Evolutionary conservation across 2,329 filamentous ascomycete genomes (phyloP).

Genomic region (Exserohilum rostratum): DNA sequence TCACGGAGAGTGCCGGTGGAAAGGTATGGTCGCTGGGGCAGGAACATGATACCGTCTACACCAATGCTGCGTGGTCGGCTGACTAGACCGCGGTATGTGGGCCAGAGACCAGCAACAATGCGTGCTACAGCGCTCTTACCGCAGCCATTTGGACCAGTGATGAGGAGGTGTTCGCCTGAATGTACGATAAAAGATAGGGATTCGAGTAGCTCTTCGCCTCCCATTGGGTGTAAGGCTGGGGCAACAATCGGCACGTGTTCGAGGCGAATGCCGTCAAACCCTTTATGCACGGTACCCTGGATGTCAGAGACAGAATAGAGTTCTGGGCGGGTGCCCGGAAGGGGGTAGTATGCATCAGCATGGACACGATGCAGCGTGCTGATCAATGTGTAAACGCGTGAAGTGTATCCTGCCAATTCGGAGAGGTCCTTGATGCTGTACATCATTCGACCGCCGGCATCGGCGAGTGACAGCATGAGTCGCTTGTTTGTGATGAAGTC

Average conservation of each 20-base stretch:
- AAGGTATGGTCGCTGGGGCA: conserved; percentile 91
- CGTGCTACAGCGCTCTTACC: conserved; percentile 90
- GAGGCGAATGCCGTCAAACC: conserved; percentile 91
- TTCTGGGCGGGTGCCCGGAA: conserved; percentile 71
- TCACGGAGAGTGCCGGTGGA: conserved; percentile 91
- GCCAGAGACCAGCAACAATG: conserved; percentile 91
- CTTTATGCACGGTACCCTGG: conserved; percentile 91
- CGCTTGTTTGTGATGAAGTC: conserved; percentile 99
- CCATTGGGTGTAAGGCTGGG: conserved; percentile 83
- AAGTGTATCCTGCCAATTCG: conserved; percentile 94
- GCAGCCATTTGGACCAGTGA: conserved; percentile 92
- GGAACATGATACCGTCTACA: conserved; percentile 95
- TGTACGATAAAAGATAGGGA: conserved; percentile 88
- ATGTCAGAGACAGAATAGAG: conserved; percentile 88
- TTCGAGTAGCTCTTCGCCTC: conserved; percentile 89
- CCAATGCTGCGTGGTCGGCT: conserved; percentile 81
- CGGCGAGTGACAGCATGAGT: conserved; percentile 94
- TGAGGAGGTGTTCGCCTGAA: conserved; percentile 88
- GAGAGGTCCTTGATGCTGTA: conserved; percentile 98
- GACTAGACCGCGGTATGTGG: conserved; percentile 90
- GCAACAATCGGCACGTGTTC: conserved; percentile 94
- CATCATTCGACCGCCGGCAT: conserved; percentile 98
- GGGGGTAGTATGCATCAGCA: conserved; percentile 81
- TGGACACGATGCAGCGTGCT: conserved; percentile 93
- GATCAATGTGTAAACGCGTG: conserved; percentile 92